Evolutionary conservation across 2,329 filamentous ascomycete genomes (phyloP).

Genomic region (Ceratocystis huliohia): DNA sequence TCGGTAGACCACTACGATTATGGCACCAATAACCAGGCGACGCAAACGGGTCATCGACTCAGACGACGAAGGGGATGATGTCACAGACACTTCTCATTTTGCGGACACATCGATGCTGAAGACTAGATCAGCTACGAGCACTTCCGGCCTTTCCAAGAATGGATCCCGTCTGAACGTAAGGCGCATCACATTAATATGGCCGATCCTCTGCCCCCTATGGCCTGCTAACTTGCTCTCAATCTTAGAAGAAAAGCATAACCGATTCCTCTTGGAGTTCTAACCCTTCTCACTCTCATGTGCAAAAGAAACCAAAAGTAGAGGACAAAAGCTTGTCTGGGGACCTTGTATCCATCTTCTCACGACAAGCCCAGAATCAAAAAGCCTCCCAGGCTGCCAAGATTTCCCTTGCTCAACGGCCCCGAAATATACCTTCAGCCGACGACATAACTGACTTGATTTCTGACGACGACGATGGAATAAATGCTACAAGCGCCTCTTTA

Average conservation of each 20-base stretch:
- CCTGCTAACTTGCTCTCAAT: conserved; percentile 15
- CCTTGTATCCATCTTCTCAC: conserved; percentile 48
- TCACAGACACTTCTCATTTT: conserved; percentile 38
- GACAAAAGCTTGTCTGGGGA: conserved; percentile 45
- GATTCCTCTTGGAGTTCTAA: conserved; percentile 37
- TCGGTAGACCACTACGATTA: conserved; percentile 25
- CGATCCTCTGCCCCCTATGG: background rate
- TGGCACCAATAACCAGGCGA: conserved; percentile 48
- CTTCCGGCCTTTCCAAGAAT: conserved; percentile 33
- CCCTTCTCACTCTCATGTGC: conserved; percentile 30
- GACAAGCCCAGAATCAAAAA: conserved; percentile 41
- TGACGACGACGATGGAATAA: conserved; percentile 15
- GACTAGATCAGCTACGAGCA: conserved; percentile 29
- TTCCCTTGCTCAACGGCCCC: conserved; percentile 23
- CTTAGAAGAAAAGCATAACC: conserved; percentile 24
- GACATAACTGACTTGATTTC: conserved; percentile 43
- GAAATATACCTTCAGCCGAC: conserved; percentile 13
- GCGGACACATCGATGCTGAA: conserved; percentile 38
- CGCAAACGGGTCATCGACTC: conserved; percentile 41
- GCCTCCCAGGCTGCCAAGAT: background rate
- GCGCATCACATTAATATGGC: background rate
- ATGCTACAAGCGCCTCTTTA: conserved; percentile 33
- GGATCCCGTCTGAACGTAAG: conserved; percentile 23
- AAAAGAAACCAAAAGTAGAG: conserved; percentile 34
- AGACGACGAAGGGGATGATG: conserved; percentile 39